Percentiles rank a stretch among this genome's conserved stretches.
phyloP scores from a whole-genome alignment of 108 stramenopile species.

The Skeletonema potamos region DNA sequence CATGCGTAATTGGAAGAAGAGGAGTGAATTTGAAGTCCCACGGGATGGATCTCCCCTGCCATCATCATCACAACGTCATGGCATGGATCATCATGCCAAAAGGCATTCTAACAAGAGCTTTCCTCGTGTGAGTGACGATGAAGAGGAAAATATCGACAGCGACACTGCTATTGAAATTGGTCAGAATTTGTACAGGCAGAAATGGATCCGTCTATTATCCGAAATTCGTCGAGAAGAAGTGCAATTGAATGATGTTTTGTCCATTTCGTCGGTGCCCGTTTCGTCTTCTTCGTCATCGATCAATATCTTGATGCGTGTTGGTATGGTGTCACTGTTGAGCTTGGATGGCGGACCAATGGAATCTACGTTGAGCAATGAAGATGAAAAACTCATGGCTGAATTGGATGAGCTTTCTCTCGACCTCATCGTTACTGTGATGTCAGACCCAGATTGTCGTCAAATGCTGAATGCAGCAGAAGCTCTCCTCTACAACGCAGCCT shows the following conservation, averaged over 20 bases:
- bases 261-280: constrained; percentile 1
- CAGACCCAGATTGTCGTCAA: constrained; percentile 19
- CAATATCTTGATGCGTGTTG: constrained; percentile 18
- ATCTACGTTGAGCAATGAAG: not conserved
- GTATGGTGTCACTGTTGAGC: constrained; percentile 29
- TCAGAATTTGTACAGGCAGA: constrained; percentile 11
- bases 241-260: constrained; percentile 27
- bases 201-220: constrained; percentile 29
- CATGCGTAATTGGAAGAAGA: constrained; percentile 43
- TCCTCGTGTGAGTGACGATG: constrained; percentile 7
- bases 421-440: constrained; percentile 11
- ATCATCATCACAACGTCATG: not conserved
- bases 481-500: constrained; percentile 25
- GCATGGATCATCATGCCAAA: not conserved
- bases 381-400: constrained; percentile 20
- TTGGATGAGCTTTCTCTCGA: constrained; percentile 41
- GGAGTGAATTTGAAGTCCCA: constrained; percentile 14
- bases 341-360: not conserved
- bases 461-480: constrained; percentile 15
- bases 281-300: not conserved
- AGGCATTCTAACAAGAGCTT: not conserved
- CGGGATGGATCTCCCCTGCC: constrained; percentile 6
- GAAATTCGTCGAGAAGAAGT: constrained; percentile 41
- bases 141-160: not conserved
- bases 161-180: not conserved